phyloP scores from a whole-genome alignment of 179 eudicot species.

The Camellia oleifera region DNA sequence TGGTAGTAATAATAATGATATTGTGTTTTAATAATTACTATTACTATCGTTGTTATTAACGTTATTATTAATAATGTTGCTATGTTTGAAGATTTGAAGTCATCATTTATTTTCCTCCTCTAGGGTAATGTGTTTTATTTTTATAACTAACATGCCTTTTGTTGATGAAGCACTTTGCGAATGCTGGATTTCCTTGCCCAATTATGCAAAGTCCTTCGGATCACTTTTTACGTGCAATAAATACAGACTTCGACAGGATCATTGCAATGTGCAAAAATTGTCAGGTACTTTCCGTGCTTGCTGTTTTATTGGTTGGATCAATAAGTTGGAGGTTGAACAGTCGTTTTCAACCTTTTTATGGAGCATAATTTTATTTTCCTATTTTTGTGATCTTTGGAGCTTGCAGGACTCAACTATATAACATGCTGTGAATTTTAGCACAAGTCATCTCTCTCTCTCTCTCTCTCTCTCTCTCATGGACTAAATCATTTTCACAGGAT shows the following conservation, averaged over 20 bases:
- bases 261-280: conserved; percentile 97
- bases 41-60: background rate
- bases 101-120: background rate
- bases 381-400: background rate
- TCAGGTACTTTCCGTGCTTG: conserved; percentile 53
- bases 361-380: background rate
- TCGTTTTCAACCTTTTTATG: conserved; percentile 1
- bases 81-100: background rate
- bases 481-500: conserved; percentile 53
- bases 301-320: background rate
- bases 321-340: background rate
- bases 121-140: background rate
- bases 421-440: background rate
- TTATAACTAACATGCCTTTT: conserved; percentile 21
- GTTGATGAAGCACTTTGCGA: conserved; percentile 85
- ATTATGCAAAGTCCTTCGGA: conserved; percentile 99
- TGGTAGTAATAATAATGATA: background rate
- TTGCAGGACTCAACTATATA: background rate
- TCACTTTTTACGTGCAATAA: conserved; percentile 97
- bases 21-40: background rate
- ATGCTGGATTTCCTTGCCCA: conserved; percentile 99
- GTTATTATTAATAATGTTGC: background rate
- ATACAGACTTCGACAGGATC: conserved; percentile 96
- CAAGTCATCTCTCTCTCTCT: background rate
- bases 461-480: background rate